Evolutionary conservation across 805 yeast species (phyloP).

Genomic region (Cyberlindnera samutprakarnensis): DNA sequence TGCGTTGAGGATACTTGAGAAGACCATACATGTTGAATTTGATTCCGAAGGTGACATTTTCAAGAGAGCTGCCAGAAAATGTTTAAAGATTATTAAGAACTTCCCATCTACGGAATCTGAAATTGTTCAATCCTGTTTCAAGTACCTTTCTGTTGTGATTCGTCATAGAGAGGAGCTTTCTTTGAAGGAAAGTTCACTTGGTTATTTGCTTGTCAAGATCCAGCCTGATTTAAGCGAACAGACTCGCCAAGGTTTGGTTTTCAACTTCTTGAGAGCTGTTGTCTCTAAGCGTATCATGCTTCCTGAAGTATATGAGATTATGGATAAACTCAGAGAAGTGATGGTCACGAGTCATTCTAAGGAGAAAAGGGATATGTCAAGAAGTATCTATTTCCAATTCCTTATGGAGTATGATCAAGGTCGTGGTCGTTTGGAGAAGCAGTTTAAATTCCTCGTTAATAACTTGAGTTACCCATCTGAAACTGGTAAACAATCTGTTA

Average conservation of each 20-base stretch:
- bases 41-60: conserved; percentile 42
- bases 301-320: conserved; percentile 85
- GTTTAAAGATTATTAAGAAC: conserved; percentile 59
- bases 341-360: conserved; percentile 86
- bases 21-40: conserved; percentile 56
- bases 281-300: conserved; percentile 64
- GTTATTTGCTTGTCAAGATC: conserved; percentile 63
- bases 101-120: conserved; percentile 74
- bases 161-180: conserved; percentile 60
- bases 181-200: conserved; percentile 63
- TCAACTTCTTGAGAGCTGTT: conserved; percentile 75
- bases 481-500: conserved; percentile 80
- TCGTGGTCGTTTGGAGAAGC: conserved; percentile 72
- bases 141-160: conserved; percentile 63
- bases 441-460: conserved; percentile 69
- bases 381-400: conserved; percentile 78
- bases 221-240: conserved; percentile 90
- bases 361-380: conserved; percentile 76
- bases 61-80: conserved; percentile 52
- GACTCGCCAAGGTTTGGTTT: conserved; percentile 79
- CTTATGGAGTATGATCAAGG: conserved; percentile 95
- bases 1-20: conserved; percentile 53
- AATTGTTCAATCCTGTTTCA: conserved; percentile 71
- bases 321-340: conserved; percentile 72
- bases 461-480: conserved; percentile 82